Base-by-base conservation (phyloP, 306 rosid genomes). In the Trichosanthes cucumerina region DNA sequence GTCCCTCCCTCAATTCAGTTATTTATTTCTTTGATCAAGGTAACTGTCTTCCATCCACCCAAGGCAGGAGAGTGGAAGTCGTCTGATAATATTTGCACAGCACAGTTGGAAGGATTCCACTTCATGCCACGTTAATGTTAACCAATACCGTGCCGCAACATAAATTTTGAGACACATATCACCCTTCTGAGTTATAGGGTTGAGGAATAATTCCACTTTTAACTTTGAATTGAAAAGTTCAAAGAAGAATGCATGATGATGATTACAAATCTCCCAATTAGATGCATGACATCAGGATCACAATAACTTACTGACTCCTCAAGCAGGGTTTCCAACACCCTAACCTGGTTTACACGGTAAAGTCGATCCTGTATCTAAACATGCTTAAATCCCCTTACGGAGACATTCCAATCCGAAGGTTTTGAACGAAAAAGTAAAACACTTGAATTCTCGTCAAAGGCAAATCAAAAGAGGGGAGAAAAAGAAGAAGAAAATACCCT, bases 311-410 rank as follows among this genome's bases (percentile, higher is more conserved):
- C 76, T 13, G 76, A 70, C 76, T 43, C 76, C 76, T 70, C n/a
- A 23, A 24, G 54, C 39, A 70, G 56, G 36, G 54, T 43, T 70
- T 44, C 38, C 56, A 62, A 31, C 69, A 31, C 69, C 39, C 69
- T 41, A 43, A 23, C 54, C 75, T 23, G 12, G 75, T 69, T 69
- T 69, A 69, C 36, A 44, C 34, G 54, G 54, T 41, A 85, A 86
- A 38, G 84, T 56, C 76, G 84, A 78, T 83, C 83, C 88, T 80
- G 80, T 13, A 82, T 49, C 77, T 82, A 81, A 81, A 73, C 84
- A 39, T 73, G 80, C 78, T 31, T 34, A 52, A 12, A 80, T 57
- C 50, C 66, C 46, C 31, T 52, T 9, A 54, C 33, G 79, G 66
- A 68, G 81, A 72, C 86, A 18, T 34, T 33, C 36, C 59, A 49